Conservation (phyloP, 2,329 filamentous ascomycete species). For the Aspergillus phoenicis region DNA sequence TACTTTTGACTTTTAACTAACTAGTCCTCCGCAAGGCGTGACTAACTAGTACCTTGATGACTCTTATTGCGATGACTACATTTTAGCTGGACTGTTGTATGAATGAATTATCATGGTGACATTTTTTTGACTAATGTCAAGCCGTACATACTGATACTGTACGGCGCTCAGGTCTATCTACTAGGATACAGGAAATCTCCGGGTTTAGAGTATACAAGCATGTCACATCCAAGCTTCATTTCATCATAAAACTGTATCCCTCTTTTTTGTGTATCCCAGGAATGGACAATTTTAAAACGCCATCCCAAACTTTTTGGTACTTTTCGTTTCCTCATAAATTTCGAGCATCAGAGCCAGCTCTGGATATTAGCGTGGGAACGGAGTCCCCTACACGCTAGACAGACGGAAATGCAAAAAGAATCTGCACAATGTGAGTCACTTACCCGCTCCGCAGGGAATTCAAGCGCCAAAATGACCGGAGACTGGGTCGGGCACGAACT, state of each 20-base stretch:
- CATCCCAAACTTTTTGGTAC: constrained; percentile 7
- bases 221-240: constrained; percentile 7
- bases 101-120: neutral
- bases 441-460: constrained; percentile 33
- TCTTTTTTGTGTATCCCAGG: constrained; percentile 1
- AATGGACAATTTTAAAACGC: constrained; percentile 4
- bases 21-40: neutral
- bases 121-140: neutral
- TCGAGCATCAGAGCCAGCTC: constrained; percentile 11
- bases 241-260: constrained; percentile 9
- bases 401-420: constrained; percentile 12
- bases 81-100: too few relatives aligned
- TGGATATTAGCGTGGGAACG: neutral
- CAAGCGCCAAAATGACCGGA: constrained; percentile 34
- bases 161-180: constrained; percentile 4
- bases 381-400: constrained; percentile 8
- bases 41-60: neutral
- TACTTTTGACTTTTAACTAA: neutral
- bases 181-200: neutral
- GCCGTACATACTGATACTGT: neutral
- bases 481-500: constrained; percentile 38
- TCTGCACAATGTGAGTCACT: neutral
- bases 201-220: constrained; percentile 6
- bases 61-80: too few relatives aligned
- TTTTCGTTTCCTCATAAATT: constrained; percentile 6